Conservation (phyloP, 495 filamentous ascomycete species). For the Daldinia caldariorum region DNA sequence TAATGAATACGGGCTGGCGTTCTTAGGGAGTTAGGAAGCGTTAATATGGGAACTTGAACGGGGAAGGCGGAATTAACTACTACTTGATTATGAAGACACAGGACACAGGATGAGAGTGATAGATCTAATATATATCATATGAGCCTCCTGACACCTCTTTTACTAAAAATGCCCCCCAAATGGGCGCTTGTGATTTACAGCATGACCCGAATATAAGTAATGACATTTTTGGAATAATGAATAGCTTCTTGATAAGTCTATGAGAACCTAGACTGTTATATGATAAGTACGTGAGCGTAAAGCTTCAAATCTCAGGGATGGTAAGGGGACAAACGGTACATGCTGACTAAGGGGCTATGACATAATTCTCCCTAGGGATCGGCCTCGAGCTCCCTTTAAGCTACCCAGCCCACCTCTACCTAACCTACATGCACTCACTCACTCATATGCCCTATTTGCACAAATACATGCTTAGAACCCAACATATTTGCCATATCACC, state of each 20-base stretch:
- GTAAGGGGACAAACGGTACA: neutral
- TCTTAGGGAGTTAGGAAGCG: slow-evolving; percentile 15
- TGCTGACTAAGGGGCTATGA: slow-evolving; percentile 34
- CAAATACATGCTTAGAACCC: neutral
- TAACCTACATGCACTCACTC: too few species aligned
- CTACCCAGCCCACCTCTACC: neutral
- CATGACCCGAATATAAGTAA: neutral
- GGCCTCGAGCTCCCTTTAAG: neutral
- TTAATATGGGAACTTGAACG: neutral
- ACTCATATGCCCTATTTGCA: too few species aligned
- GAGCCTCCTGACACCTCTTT: too few species aligned
- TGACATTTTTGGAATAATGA: neutral
- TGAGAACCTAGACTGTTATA: neutral
- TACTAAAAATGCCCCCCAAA: too few species aligned
- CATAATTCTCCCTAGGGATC: slow-evolving; percentile 25
- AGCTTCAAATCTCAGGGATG: neutral
- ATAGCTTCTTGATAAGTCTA: neutral
- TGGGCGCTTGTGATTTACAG: too few species aligned
- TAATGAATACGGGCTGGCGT: slow-evolving; percentile 24
- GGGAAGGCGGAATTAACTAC: slow-evolving; percentile 22
- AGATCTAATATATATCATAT: slow-evolving; percentile 1
- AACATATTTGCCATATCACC: neutral
- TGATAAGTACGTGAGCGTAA: too few species aligned
- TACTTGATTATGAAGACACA: slow-evolving; percentile 7
- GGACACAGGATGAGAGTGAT: slow-evolving; percentile 6